These are phyloP conservation scores for Elsinoe arachidis DNA, from an alignment of 2,329 filamentous ascomycete species.

Conservation along the genomic window DNA sequence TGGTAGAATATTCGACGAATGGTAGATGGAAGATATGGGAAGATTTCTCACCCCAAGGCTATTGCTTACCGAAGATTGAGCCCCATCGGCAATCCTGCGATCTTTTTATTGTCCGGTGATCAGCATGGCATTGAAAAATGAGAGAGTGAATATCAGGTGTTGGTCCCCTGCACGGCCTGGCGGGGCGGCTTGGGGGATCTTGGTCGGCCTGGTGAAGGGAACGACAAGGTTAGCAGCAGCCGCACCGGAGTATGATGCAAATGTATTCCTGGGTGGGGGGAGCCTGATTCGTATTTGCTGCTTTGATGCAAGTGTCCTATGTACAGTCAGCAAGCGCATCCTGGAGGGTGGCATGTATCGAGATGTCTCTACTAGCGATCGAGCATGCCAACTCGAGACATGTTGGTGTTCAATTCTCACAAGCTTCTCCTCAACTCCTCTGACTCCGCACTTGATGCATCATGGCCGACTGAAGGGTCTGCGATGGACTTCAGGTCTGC, in stretches of 20 bases:
- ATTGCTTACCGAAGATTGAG: background rate
- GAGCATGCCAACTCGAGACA: background rate
- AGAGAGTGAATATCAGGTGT: background rate
- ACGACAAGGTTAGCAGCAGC: background rate
- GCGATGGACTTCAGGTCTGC: background rate
- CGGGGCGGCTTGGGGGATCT: background rate
- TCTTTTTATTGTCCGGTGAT: background rate
- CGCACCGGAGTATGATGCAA: slow-evolving; percentile 2
- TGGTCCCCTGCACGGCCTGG: background rate
- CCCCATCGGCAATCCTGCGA: background rate
- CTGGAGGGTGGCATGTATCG: background rate
- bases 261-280: background rate
- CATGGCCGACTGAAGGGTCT: background rate
- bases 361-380: background rate
- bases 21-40: background rate
- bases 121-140: background rate
- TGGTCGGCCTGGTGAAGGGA: slow-evolving; percentile 2
- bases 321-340: slow-evolving; percentile 3
- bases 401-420: no score
- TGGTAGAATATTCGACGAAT: background rate
- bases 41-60: background rate
- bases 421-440: no score
- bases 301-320: background rate
- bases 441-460: no score
- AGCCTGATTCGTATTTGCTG: background rate